Evolutionary conservation across 768 basidiomycete species (phyloP).

Genomic region (Hericium erinaceus): DNA sequence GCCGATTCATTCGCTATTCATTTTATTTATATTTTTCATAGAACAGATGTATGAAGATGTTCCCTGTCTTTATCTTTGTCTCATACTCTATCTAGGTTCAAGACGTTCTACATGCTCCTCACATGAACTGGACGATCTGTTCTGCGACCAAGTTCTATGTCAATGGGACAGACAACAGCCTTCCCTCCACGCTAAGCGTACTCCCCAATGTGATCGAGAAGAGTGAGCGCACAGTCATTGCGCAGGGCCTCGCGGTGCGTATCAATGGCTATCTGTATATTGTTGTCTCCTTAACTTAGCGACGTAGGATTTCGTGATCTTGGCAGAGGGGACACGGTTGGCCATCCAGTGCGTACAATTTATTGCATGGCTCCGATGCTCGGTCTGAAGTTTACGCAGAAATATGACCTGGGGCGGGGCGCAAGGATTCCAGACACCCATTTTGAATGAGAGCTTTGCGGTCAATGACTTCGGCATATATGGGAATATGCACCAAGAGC

Average conservation of each 20-base stretch:
- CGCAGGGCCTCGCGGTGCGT: slow-evolving; percentile 25
- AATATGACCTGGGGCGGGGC: slow-evolving; percentile 28
- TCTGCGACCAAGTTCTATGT: slow-evolving; percentile 18
- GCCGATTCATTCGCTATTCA: slow-evolving; percentile 12
- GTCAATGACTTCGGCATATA: slow-evolving; percentile 24
- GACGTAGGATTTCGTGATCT: slow-evolving; percentile 25
- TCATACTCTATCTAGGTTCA: slow-evolving; percentile 19
- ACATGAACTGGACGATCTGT: slow-evolving; percentile 24
- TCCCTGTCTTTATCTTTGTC: background rate
- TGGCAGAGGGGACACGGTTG: slow-evolving; percentile 27
- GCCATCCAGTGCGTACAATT: slow-evolving; percentile 23
- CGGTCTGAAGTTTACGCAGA: slow-evolving; percentile 4
- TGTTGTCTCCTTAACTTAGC: background rate
- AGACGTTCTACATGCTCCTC: slow-evolving; percentile 29
- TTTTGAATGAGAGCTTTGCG: slow-evolving; percentile 22
- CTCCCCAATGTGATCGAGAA: slow-evolving; percentile 30
- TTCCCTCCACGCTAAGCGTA: slow-evolving; percentile 24
- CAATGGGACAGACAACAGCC: slow-evolving; percentile 21
- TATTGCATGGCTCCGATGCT: background rate
- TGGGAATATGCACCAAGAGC: slow-evolving; percentile 24
- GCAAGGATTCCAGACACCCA: slow-evolving; percentile 27
- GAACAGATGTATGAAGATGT: background rate
- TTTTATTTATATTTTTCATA: background rate
- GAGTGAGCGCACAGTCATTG: slow-evolving; percentile 24
- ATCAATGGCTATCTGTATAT: background rate